phyloP scores from a whole-genome alignment of 75 land plant species.

The Selaginella moellendorffii region DNA sequence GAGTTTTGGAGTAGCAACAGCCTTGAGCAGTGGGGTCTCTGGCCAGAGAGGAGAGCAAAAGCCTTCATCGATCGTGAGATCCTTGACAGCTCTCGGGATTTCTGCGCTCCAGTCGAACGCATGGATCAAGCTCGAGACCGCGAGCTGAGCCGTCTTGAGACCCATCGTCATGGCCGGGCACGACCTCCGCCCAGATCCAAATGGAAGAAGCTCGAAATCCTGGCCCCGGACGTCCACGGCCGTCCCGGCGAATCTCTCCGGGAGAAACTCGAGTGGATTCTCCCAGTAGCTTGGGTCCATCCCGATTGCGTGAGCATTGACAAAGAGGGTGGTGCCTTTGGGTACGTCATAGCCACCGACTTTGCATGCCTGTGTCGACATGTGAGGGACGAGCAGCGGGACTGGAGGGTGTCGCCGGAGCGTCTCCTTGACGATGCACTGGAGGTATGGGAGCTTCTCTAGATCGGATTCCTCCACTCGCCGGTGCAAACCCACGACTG shows the following conservation, averaged over 20 bases:
- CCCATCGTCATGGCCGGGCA: too few relatives aligned
- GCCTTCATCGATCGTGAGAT: too few relatives aligned
- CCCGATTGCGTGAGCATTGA: constrained; percentile 19
- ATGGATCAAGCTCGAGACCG: too few relatives aligned
- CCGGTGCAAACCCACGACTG: constrained; percentile 10
- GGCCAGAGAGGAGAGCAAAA: too few relatives aligned
- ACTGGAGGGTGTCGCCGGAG: constrained; percentile 21
- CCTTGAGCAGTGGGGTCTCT: too few relatives aligned
- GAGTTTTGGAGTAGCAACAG: too few relatives aligned
- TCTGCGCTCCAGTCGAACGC: too few relatives aligned
- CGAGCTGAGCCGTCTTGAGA: too few relatives aligned
- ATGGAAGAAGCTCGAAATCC: too few relatives aligned
- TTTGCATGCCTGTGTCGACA: constrained; percentile 19
- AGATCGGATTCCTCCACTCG: constrained; percentile 24
- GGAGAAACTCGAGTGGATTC: constrained; percentile 20
- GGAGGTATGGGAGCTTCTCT: constrained; percentile 18
- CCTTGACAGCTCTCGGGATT: too few relatives aligned
- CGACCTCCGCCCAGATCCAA: too few relatives aligned
- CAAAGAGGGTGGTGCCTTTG: constrained; percentile 24
- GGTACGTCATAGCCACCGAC: constrained; percentile 27
- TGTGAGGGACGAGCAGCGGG: too few relatives aligned
- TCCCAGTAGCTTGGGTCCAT: constrained; percentile 24
- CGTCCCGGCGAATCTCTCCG: constrained; percentile 25
- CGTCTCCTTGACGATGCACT: constrained; percentile 18
- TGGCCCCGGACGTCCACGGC: constrained; percentile 2